Conservation (phyloP, 192 early-diverging fungal species). For the Mycoemilia scoparia region DNA sequence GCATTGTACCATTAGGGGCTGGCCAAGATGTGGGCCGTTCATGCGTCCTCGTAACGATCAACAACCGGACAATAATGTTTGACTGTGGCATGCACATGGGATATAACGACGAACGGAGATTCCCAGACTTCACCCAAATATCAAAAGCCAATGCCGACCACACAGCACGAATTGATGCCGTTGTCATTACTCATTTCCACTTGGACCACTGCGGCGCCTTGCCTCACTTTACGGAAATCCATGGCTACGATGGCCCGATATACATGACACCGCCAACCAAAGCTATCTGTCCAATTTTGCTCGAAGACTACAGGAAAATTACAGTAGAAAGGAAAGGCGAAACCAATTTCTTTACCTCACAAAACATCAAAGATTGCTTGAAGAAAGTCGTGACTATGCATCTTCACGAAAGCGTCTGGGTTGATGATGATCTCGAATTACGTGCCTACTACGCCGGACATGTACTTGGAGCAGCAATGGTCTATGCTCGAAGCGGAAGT, state of each 20-base stretch:
- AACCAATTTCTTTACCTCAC: slow-evolving; percentile 70
- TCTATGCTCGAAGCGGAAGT: slow-evolving; percentile 49
- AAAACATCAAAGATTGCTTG: slow-evolving; percentile 86
- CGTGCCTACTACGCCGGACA: slow-evolving; percentile 93
- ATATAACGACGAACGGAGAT: slow-evolving; percentile 77
- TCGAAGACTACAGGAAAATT: slow-evolving; percentile 91
- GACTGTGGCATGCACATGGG: slow-evolving; percentile 95
- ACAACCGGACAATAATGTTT: slow-evolving; percentile 74
- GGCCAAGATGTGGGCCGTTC: slow-evolving; percentile 82
- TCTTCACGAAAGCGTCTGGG: slow-evolving; percentile 66
- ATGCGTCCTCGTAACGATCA: slow-evolving; percentile 61
- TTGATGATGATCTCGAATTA: slow-evolving; percentile 68
- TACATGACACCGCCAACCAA: slow-evolving; percentile 97
- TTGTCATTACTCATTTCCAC: slow-evolving; percentile 95
- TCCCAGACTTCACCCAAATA: slow-evolving; percentile 90
- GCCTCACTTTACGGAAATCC: slow-evolving; percentile 88
- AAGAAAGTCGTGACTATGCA: slow-evolving; percentile 81
- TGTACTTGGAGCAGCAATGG: slow-evolving; percentile 95
- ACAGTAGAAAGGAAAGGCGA: slow-evolving; percentile 76
- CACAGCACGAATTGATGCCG: slow-evolving; percentile 67
- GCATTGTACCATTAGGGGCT: slow-evolving; percentile 41
- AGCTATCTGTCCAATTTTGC: slow-evolving; percentile 82
- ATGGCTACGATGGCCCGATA: slow-evolving; percentile 87
- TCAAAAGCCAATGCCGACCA: slow-evolving; percentile 64
- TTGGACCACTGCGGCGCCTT: slow-evolving; percentile 96